phyloP scores from a whole-genome alignment of 2,329 filamentous ascomycete species.

The Pochonia chlamydosporia region DNA sequence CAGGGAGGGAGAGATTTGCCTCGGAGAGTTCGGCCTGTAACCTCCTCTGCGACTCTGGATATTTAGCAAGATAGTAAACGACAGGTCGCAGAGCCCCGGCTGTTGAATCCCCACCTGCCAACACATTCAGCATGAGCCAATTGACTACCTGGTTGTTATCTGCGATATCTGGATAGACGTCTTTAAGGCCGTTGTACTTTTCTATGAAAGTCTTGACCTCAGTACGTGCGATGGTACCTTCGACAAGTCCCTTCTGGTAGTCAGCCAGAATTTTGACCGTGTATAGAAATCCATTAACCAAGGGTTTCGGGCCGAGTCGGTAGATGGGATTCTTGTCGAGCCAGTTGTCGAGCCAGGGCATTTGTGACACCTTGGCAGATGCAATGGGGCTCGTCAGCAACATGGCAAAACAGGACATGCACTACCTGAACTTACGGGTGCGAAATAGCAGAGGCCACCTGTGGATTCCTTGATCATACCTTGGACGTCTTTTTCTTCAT shows the following conservation, averaged over 20 bases:
- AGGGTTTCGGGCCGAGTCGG: constrained; percentile 17
- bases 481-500: constrained; percentile 29
- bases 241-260: constrained; percentile 10
- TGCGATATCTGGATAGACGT: constrained; percentile 26
- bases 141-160: constrained; percentile 19
- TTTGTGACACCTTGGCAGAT: constrained; percentile 17
- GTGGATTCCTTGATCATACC: constrained; percentile 26
- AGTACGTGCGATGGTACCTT: constrained; percentile 10
- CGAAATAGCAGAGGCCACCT: constrained; percentile 24
- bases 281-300: constrained; percentile 12
- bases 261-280: constrained; percentile 17
- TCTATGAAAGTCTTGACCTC: constrained; percentile 19
- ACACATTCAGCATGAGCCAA: constrained; percentile 14
- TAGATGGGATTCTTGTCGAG: constrained; percentile 24
- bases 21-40: constrained; percentile 32
- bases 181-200: constrained; percentile 10
- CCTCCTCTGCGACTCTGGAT: constrained; percentile 20
- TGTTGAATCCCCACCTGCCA: constrained; percentile 32
- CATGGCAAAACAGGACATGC: neutral
- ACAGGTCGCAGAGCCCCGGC: constrained; percentile 26
- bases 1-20: constrained; percentile 17
- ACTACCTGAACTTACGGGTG: constrained; percentile 10
- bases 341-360: constrained; percentile 18
- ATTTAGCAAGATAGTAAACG: constrained; percentile 30
- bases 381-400: neutral